These are phyloP conservation scores for Orobanche coerulescens DNA, from an alignment of 257 asterid genomes.

Conservation along the genomic window DNA sequence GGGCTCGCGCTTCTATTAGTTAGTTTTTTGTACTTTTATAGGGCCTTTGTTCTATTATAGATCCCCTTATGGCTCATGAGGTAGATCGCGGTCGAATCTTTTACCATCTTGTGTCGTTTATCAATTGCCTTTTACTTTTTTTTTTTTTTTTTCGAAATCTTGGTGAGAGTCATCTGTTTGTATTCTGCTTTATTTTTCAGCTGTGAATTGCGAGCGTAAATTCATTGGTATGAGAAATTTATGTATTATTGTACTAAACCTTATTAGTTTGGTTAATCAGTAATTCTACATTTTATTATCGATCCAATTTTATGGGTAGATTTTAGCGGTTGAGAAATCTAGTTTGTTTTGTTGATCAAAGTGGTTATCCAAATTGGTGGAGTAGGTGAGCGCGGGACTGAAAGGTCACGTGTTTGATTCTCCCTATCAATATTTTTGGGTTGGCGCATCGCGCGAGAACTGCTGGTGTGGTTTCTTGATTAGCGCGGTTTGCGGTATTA, in stretches of 20 bases:
- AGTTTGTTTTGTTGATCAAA: too few relatives aligned
- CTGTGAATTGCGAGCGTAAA: background rate
- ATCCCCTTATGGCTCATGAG: too few relatives aligned
- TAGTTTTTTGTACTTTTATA: background rate
- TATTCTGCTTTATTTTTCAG: slow-evolving; percentile 18
- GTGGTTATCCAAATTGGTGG: too few relatives aligned
- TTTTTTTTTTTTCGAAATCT: background rate
- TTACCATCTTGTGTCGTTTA: too few relatives aligned
- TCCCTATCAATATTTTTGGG: too few relatives aligned
- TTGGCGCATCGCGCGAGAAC: too few relatives aligned
- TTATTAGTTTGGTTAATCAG: background rate
- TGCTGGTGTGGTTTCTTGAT: too few relatives aligned
- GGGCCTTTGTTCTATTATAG: background rate
- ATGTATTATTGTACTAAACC: background rate
- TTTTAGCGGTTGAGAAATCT: too few relatives aligned
- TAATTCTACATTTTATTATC: background rate
- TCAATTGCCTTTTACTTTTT: background rate
- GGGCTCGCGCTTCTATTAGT: slow-evolving; percentile 45
- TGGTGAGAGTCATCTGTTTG: slow-evolving; percentile 17
- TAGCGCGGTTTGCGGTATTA: too few relatives aligned
- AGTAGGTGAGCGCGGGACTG: too few relatives aligned
- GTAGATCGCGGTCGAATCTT: too few relatives aligned
- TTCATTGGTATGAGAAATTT: background rate
- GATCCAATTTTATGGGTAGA: background rate
- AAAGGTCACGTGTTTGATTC: too few relatives aligned